Percentiles rank a stretch among this genome's conserved stretches.
These are phyloP conservation scores for Purpureocillium lavendulum DNA, from an alignment of 2,329 filamentous ascomycete genomes.

Conservation along the genomic window DNA sequence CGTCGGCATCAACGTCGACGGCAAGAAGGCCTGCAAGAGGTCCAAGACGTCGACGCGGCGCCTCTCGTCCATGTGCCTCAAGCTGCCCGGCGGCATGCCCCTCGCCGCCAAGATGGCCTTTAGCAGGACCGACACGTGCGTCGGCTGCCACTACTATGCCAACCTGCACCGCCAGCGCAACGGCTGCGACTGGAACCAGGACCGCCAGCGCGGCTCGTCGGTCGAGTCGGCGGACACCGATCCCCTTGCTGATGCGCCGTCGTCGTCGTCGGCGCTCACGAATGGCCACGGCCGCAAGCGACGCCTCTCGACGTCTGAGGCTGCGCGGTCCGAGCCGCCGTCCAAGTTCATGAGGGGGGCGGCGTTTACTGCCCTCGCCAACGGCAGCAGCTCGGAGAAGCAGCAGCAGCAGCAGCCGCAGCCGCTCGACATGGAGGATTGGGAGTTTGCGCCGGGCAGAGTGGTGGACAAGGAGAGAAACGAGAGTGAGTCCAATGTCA, in stretches of 20 bases:
- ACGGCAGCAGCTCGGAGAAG: no score
- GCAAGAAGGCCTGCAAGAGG: slow-evolving; percentile 5
- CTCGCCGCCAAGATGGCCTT: slow-evolving; percentile 11
- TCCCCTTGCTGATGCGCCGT: no score
- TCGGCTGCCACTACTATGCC: slow-evolving; percentile 21
- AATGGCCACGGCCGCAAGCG: not conserved
- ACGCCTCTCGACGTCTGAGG: not conserved
- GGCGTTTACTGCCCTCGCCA: not conserved
- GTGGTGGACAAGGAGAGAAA: slow-evolving; percentile 18
- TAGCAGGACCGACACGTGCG: slow-evolving; percentile 14
- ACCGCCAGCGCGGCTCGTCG: not conserved
- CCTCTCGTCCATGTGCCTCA: slow-evolving; percentile 18
- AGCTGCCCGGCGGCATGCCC: slow-evolving; percentile 13
- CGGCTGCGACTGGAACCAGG: not conserved
- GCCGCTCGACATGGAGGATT: slow-evolving; percentile 5
- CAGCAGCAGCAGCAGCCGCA: not conserved
- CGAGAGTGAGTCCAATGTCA: slow-evolving; percentile 26
- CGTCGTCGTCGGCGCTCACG: no score
- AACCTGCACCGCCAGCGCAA: slow-evolving; percentile 14
- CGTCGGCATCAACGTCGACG: slow-evolving; percentile 16
- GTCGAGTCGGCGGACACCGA: not conserved
- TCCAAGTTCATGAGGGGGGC: not conserved
- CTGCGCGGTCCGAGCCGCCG: not conserved
- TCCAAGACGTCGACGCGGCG: slow-evolving; percentile 6
- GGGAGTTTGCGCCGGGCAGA: slow-evolving; percentile 34